Percentiles rank a stretch among this genome's conserved stretches.
phyloP scores from a whole-genome alignment of 1,284 basidiomycete genomes.

The Cystobasidium pallidum region DNA sequence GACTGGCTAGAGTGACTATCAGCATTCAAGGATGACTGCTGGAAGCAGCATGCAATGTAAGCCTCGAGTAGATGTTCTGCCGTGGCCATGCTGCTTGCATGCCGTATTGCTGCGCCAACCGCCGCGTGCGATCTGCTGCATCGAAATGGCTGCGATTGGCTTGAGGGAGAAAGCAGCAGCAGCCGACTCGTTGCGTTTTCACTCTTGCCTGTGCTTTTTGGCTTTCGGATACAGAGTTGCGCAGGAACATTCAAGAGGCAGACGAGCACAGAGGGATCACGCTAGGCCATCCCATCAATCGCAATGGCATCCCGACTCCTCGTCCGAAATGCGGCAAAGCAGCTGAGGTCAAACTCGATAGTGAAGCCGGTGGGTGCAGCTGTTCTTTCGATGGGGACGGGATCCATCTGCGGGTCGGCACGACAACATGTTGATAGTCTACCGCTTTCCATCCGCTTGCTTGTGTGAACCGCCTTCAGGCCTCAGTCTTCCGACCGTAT shows the following conservation, averaged over 20 bases:
- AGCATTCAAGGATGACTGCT: no score
- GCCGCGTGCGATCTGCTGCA: no score
- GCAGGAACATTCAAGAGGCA: not conserved
- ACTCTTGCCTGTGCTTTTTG: not conserved
- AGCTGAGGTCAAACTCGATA: slow-evolving; percentile 17
- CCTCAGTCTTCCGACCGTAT: slow-evolving; percentile 43
- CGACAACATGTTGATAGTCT: no score
- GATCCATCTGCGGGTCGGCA: no score
- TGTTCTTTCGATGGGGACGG: not conserved
- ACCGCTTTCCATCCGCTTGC: not conserved
- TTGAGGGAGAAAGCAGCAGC: not conserved
- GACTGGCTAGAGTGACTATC: no score
- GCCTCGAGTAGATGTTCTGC: no score
- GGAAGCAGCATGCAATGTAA: no score
- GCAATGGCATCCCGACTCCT: slow-evolving; percentile 22
- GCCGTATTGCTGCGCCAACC: no score
- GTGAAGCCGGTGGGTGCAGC: slow-evolving; percentile 16
- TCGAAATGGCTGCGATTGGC: slow-evolving; percentile 9
- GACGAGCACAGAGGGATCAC: not conserved
- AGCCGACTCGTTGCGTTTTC: not conserved
- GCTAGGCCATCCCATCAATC: not conserved
- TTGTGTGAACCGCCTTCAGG: not conserved
- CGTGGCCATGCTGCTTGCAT: no score
- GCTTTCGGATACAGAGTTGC: no score
- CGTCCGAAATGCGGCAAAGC: slow-evolving; percentile 25